Percentiles rank a stretch among this genome's conserved stretches.
Evolutionary conservation across 345 rosid species (phyloP).

Genomic region (Boechera stricta): DNA sequence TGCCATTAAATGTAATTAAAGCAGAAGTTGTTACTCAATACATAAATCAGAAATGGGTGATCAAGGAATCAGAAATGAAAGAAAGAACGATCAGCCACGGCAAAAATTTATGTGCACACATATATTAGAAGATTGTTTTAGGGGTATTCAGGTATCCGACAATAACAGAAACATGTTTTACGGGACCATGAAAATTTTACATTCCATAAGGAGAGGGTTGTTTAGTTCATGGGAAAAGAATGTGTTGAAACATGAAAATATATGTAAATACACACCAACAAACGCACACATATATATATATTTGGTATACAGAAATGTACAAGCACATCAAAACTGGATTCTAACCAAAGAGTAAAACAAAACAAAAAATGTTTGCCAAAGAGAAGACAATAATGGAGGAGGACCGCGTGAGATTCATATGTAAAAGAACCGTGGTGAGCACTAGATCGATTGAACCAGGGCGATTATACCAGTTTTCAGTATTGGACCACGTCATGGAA

Average conservation of each 20-base stretch:
- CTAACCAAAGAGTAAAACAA: background rate
- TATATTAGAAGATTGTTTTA: background rate
- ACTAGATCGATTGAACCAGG: constrained; percentile 59
- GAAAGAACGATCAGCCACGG: background rate
- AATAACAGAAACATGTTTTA: constrained; percentile 26
- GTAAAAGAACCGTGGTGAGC: constrained; percentile 81
- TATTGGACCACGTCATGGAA: constrained; percentile 70
- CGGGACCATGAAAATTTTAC: constrained; percentile 33
- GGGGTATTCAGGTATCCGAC: background rate
- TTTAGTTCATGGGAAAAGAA: constrained; percentile 38
- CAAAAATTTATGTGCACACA: background rate
- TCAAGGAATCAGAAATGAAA: too few species aligned
- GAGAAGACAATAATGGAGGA: constrained; percentile 32
- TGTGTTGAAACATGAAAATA: constrained; percentile 21
- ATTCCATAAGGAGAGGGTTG: constrained; percentile 30
- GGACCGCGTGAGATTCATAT: constrained; percentile 37
- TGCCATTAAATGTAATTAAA: constrained; percentile 16
- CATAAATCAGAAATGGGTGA: too few species aligned
- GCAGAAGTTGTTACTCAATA: too few species aligned
- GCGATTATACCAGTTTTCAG: constrained; percentile 51
- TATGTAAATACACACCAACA: constrained; percentile 5
- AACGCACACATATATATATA: background rate
- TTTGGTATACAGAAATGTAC: background rate
- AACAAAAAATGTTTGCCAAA: background rate
- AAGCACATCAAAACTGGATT: constrained; percentile 11